Evolutionary conservation across 805 yeast species (phyloP).

Genomic region (Candida montana): DNA sequence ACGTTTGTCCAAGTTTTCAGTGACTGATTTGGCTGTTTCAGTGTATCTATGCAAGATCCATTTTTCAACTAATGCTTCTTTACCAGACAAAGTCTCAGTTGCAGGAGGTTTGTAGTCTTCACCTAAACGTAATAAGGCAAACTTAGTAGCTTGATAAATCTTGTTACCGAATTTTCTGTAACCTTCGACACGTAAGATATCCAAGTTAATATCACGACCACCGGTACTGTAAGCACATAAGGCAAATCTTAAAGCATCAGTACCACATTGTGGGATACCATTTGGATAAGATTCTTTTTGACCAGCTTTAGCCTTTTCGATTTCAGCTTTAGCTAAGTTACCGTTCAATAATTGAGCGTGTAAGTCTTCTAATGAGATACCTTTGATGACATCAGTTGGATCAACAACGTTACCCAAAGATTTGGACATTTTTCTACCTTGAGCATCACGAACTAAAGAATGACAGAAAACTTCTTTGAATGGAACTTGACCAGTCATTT

Average conservation of each 20-base stretch:
- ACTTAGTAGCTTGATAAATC: conserved; percentile 98
- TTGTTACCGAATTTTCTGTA: conserved; percentile 99
- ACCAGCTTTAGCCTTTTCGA: conserved; percentile 81
- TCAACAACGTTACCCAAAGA: conserved; percentile 95
- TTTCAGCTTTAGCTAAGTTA: conserved; percentile 84
- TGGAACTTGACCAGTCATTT: conserved; percentile 86
- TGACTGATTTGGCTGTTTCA: conserved; percentile 57
- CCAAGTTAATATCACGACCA: conserved; percentile 96
- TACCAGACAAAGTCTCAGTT: conserved; percentile 55
- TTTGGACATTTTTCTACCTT: conserved; percentile 98
- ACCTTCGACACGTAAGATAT: conserved; percentile 94
- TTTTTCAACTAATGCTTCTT: conserved; percentile 88
- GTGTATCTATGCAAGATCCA: conserved; percentile 92
- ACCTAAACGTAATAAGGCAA: conserved; percentile 89
- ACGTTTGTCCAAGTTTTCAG: conserved; percentile 68
- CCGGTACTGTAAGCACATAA: conserved; percentile 98
- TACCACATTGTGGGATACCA: conserved; percentile 99
- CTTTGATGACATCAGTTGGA: conserved; percentile 89
- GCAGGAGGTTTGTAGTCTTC: conserved; percentile 82
- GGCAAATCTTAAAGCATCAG: conserved; percentile 97
- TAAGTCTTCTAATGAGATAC: conserved; percentile 74
- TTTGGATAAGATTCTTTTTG: conserved; percentile 87
- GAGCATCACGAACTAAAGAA: conserved; percentile 97
- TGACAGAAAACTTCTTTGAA: conserved; percentile 97
- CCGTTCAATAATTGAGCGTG: conserved; percentile 75